These are phyloP conservation scores for Monilinia vaccinii-corymbosi DNA, from an alignment of 2,329 filamentous ascomycete species.

Conservation along the genomic window DNA sequence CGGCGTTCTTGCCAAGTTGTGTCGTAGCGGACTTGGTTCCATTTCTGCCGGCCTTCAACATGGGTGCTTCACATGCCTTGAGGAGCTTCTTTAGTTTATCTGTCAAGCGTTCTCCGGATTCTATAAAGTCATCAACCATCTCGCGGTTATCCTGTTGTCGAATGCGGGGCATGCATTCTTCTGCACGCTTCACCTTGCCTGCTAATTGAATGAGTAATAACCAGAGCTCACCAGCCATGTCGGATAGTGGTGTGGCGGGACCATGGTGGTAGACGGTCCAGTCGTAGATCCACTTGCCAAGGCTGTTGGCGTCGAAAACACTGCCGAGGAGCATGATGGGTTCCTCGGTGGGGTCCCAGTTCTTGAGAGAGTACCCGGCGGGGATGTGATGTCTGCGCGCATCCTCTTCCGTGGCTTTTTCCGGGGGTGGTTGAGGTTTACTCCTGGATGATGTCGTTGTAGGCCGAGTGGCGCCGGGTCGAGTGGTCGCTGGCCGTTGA, in stretches of 20 bases:
- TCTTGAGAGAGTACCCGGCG: conserved; percentile 86
- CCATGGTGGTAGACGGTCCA: conserved; percentile 94
- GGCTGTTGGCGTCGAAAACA: conserved; percentile 93
- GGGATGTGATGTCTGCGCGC: conserved; percentile 66
- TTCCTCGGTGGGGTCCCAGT: conserved; percentile 92
- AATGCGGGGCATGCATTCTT: conserved; percentile 67
- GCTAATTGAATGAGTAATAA: conserved; percentile 86
- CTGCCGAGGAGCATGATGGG: conserved; percentile 91
- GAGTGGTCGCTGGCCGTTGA: conserved; percentile 20
- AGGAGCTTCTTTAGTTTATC: conserved; percentile 77
- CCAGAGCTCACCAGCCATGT: conserved; percentile 93
- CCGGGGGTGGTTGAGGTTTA: conserved; percentile 31
- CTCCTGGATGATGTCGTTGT: conserved; percentile 25
- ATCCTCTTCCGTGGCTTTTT: conserved; percentile 50
- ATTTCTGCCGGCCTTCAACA: conserved; percentile 84
- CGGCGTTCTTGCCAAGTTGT: conserved; percentile 83
- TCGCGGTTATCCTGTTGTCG: conserved; percentile 65
- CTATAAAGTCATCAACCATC: conserved; percentile 82
- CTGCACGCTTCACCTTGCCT: conserved; percentile 85
- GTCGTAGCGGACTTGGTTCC: conserved; percentile 48
- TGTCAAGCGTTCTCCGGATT: conserved; percentile 78
- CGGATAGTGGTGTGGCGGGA: conserved; percentile 71
- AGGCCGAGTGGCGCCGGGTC: conserved; percentile 19
- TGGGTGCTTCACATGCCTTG: conserved; percentile 86
- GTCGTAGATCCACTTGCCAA: conserved; percentile 99